Evolutionary conservation across 495 filamentous ascomycete species (phyloP), one percentile per base, ranked within the genome.

Genomic region (Extremus antarcticus): DNA sequence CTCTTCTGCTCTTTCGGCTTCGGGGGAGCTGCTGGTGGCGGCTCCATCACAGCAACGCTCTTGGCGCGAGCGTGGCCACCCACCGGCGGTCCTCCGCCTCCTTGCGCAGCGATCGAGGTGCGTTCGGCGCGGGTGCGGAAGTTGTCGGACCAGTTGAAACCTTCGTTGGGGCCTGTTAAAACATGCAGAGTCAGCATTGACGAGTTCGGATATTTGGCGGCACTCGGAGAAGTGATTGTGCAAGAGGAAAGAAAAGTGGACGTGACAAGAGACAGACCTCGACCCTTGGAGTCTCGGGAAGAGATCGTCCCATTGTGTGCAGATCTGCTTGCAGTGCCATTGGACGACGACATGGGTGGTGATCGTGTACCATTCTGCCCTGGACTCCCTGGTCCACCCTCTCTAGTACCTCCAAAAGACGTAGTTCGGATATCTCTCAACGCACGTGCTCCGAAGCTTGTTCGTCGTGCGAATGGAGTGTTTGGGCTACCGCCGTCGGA

Each of bases 131-230:
- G 83, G 62, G 81, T 80, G 66, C 88, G 88, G 75, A 95, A 81
- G 72, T 91, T 88, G 71, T 95, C 90, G 70, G 87, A 86, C 86
- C 90, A 94, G 69, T 92, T 91, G 76, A 88, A 92, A 67, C 83
- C 85, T 79, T 90, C 88, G 47, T 13, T 13, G 45, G 59, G 56
- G 74, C 87, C 87, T 91, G 77, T 71, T 64, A 73, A 74, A 72
- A 24, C 70, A 70, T 66, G 69, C 65, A 77, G 61, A 61, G 78
- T 86, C 74, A 86, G 81, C 76, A 73, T 68, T 56, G 58, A 51
- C 41, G 41, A 47, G 50, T 53, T 21, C 9, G 20, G 57, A 29
- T 55, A 49, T 24, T 22, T 39, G 45, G 52, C 60, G n/a, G n/a
- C n/a, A n/a, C n/a, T n/a, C n/a, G n/a, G n/a, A n/a, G n/a, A n/a